phyloP scores from a whole-genome alignment of 2,329 filamentous ascomycete species.

The Nemania abortiva region DNA sequence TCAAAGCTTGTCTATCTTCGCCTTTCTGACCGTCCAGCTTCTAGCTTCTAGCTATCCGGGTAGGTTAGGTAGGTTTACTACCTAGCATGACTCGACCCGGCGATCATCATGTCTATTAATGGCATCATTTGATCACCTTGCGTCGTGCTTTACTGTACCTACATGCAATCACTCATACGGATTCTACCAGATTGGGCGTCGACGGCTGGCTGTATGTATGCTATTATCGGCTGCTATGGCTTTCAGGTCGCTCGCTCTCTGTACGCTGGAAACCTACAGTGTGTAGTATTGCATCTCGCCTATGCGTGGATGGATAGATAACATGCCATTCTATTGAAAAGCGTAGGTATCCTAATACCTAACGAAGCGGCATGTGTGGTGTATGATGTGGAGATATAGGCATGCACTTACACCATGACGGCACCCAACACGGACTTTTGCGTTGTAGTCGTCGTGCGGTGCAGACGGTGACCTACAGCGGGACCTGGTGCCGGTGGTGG shows the following conservation, averaged over 20 bases:
- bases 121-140: background rate
- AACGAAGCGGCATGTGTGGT: constrained; percentile 3
- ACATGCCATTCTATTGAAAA: constrained; percentile 18
- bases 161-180: background rate
- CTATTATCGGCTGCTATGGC: background rate
- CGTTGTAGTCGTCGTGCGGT: constrained; percentile 12
- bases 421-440: constrained; percentile 7
- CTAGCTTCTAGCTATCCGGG: background rate
- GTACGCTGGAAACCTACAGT: constrained; percentile 1
- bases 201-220: background rate
- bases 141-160: background rate
- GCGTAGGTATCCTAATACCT: background rate
- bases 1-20: background rate
- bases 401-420: constrained; percentile 8
- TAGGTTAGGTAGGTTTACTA: no score
- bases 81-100: constrained; percentile 20
- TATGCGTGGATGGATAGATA: background rate
- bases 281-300: constrained; percentile 20
- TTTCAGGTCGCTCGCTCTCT: background rate
- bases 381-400: background rate
- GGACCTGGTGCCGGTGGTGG: constrained; percentile 7
- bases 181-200: background rate
- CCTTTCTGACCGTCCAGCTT: background rate
- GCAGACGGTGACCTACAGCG: constrained; percentile 22
- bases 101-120: constrained; percentile 1